Base-by-base conservation (phyloP, 2,329 filamentous ascomycete species). In the Aureobasidium musti region DNA sequence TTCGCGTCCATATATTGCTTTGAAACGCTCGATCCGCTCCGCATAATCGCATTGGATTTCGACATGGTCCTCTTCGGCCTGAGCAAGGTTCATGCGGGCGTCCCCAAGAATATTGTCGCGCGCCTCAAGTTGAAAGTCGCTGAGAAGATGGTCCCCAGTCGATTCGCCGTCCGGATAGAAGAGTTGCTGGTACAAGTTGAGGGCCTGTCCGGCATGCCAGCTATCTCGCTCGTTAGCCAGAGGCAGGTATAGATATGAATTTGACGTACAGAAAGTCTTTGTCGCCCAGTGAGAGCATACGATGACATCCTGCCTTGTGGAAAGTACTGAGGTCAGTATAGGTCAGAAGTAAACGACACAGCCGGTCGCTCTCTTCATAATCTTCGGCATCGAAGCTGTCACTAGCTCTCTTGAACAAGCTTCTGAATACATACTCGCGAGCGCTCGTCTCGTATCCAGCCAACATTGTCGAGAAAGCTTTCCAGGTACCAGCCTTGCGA, bases 261-360 rank as follows among this genome's bases (percentile, higher is more conserved):
- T 26, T 23, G 39, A 54, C 61, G 10, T 33, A 64, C 61, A 64
- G 61, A 19, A 53, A 64, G 28, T 64, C n/a, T 2, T 21, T n/a
- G 35, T 64, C 37, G 5, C 61, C 61, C 2, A 64, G 50, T 5
- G 49, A 53, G 1, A 64, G 61, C 1, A 64, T 64, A 33, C 47
- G 47, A 47, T 64, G 61, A 35, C 61, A 64, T 14, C 61, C 61
- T 43, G 61, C 61, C 26, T 64, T 43, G 23, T 64, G 61, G 26
- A 43, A 64, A 11, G 7, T 49, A 39, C 61, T 54, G n/a, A 64
- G 47, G 19, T 64, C 61, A 33, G 49, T 23, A 17, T 64, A 64
- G 23, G 35, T 43, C 11, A 64, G 14, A 6, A 64, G 61, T 7
- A 64, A 19, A 37, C 21, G 61, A 37, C 61, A 64, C 2, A 64